Conservation (phyloP, 441 rosid species). For the Geranium incanum region DNA sequence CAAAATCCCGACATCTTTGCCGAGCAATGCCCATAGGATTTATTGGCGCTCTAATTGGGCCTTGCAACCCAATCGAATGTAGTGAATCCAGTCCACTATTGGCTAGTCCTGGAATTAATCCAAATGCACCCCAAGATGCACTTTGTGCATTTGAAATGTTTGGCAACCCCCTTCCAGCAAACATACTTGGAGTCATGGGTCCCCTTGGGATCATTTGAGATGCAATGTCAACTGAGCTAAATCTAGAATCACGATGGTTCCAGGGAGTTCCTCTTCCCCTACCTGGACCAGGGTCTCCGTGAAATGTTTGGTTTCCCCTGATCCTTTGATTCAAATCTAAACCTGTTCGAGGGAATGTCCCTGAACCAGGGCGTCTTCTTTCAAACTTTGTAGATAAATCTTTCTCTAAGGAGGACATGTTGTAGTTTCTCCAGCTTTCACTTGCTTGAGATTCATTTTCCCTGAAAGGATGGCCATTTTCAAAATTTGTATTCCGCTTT, state of each 20-base stretch:
- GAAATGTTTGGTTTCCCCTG: constrained; percentile 43
- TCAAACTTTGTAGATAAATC: constrained; percentile 40
- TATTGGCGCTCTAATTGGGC: constrained; percentile 57
- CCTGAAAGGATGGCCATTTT: constrained; percentile 54
- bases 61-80: constrained; percentile 66
- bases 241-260: constrained; percentile 64
- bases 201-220: constrained; percentile 68
- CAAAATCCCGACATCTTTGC: constrained; percentile 93
- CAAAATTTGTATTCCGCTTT: constrained; percentile 56
- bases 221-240: constrained; percentile 58
- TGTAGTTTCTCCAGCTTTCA: constrained; percentile 40
- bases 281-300: constrained; percentile 58
- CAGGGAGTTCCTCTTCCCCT: constrained; percentile 90
- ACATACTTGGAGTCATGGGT: constrained; percentile 45
- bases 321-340: constrained; percentile 52
- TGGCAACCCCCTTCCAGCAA: constrained; percentile 69
- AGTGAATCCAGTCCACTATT: constrained; percentile 73
- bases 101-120: constrained; percentile 67
- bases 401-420: constrained; percentile 31
- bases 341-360: constrained; percentile 38
- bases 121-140: constrained; percentile 76
- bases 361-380: constrained; percentile 46
- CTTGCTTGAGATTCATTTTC: constrained; percentile 53
- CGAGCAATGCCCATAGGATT: constrained; percentile 69
- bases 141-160: constrained; percentile 53